Conservation (phyloP, 345 rosid species). For the Cardamine occulta region DNA sequence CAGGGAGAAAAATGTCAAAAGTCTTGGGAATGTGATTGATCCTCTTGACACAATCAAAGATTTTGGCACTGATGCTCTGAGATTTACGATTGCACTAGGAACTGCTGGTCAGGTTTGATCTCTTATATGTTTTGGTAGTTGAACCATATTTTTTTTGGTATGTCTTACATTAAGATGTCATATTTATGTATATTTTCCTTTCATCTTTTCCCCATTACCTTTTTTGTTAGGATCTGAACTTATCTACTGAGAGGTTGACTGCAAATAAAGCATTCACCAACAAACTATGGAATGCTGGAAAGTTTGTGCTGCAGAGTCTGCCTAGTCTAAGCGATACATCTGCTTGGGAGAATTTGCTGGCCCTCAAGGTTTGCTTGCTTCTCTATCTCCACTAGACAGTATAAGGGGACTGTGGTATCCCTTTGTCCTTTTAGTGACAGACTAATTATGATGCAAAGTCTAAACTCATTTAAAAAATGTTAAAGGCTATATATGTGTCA, state of each 20-base stretch:
- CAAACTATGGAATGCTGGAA: constrained; percentile 99
- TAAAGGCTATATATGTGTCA: constrained; percentile 5
- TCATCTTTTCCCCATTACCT: constrained; percentile 34
- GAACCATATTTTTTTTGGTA: constrained; percentile 1
- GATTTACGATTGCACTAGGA: constrained; percentile 89
- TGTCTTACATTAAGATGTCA: constrained; percentile 24
- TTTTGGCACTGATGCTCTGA: constrained; percentile 93
- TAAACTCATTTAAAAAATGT: not conserved
- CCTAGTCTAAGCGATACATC: constrained; percentile 67
- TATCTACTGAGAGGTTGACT: constrained; percentile 90
- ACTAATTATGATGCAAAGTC: constrained; percentile 4
- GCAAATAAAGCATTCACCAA: constrained; percentile 96
- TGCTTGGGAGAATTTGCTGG: constrained; percentile 74
- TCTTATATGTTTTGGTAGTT: constrained; percentile 28
- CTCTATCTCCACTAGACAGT: constrained; percentile 18
- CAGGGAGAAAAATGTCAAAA: constrained; percentile 97
- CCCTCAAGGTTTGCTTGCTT: constrained; percentile 61
- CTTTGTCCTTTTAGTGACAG: constrained; percentile 22
- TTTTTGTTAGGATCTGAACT: constrained; percentile 80
- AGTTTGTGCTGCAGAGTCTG: constrained; percentile 86
- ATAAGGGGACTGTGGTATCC: not conserved
- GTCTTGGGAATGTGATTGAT: constrained; percentile 89
- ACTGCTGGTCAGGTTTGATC: constrained; percentile 96
- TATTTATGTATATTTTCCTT: constrained; percentile 34
- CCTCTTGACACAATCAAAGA: constrained; percentile 93